Percentiles rank a stretch among this genome's conserved stretches.
Conservation (phyloP, 805 yeast species). For the Ascoidea rubescens region DNA sequence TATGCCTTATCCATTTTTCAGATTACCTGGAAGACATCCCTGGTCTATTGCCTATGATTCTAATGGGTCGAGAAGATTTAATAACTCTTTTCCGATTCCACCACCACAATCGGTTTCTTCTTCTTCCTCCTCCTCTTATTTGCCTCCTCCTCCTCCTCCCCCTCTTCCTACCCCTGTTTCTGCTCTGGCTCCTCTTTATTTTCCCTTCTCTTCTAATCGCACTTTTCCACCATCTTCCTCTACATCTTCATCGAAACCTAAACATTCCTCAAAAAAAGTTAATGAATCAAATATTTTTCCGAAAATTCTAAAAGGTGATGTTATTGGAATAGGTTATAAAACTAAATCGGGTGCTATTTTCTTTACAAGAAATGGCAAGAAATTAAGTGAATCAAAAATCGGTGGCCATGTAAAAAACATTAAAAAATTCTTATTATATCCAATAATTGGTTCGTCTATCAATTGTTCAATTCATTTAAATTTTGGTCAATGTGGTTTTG, state of each 20-base stretch:
- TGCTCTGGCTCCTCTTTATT: no score
- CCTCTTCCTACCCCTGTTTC: no score
- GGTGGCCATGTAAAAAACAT: conserved; percentile 47
- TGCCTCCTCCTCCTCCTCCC: no score
- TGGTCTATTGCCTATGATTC: conserved; percentile 84
- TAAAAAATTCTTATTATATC: conserved; percentile 43
- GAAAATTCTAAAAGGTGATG: conserved; percentile 64
- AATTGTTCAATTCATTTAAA: conserved; percentile 40
- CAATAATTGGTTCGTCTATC: conserved; percentile 80
- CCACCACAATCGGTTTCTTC: conserved; percentile 7
- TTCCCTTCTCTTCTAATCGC: no score
- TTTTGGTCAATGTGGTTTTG: conserved; percentile 67
- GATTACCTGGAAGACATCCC: conserved; percentile 85
- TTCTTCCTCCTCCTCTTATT: no score
- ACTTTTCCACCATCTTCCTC: no score
- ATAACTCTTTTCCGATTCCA: conserved; percentile 46
- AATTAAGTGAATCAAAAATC: conserved; percentile 63
- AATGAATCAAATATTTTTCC: conserved; percentile 29
- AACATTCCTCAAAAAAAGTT: no score
- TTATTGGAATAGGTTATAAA: conserved; percentile 83
- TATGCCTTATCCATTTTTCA: conserved; percentile 84
- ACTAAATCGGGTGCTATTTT: conserved; percentile 75
- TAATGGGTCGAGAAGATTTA: conserved; percentile 63
- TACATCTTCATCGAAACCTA: no score
- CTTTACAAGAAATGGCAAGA: conserved; percentile 90